A percentile compares a stretch with the other conserved stretches of the same genome.
Evolutionary conservation across 345 rosid genomes (phyloP).

Genomic region (Cardamine resedifolia): DNA sequence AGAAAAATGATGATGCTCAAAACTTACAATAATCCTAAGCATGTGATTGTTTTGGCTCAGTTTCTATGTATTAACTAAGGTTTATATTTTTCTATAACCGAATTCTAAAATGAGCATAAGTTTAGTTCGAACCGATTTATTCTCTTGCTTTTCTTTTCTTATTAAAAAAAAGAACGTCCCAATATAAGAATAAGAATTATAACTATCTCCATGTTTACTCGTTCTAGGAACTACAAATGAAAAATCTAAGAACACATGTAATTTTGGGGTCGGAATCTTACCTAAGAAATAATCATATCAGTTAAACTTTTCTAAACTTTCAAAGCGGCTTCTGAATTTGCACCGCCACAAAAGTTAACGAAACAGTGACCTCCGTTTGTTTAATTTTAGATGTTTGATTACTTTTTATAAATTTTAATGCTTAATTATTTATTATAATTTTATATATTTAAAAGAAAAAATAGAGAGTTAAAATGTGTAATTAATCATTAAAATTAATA

Average conservation of each 20-base stretch:
- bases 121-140: background rate
- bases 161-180: too few relatives aligned
- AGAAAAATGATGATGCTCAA: background rate
- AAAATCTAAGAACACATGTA: background rate
- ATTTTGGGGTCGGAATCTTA: background rate
- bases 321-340: too few relatives aligned
- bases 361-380: too few relatives aligned
- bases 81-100: background rate
- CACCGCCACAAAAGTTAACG: too few relatives aligned
- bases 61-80: background rate
- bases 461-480: too few relatives aligned
- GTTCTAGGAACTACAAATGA: background rate
- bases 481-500: too few relatives aligned
- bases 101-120: conserved; percentile 3
- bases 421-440: too few relatives aligned
- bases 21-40: background rate
- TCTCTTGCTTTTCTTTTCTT: background rate
- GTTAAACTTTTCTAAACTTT: background rate
- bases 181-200: background rate
- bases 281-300: background rate
- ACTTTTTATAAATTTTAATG: too few relatives aligned
- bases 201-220: background rate
- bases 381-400: too few relatives aligned
- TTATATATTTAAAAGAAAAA: too few relatives aligned
- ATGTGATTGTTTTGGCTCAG: background rate